Evolutionary conservation across 129 eudicot species (phyloP).

Genomic region (Escallonia rubra): DNA sequence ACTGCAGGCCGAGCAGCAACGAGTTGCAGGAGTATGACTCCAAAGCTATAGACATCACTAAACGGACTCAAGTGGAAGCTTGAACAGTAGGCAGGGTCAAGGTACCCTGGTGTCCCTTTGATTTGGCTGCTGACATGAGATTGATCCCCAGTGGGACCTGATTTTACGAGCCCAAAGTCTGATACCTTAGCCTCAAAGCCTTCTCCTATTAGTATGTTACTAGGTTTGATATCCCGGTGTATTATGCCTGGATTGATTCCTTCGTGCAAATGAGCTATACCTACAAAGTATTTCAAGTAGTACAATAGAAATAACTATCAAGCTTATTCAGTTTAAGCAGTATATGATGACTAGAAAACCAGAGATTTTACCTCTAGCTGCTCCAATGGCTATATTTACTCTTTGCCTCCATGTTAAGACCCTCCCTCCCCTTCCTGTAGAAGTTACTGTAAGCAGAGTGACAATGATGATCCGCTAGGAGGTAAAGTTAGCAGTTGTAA

Average conservation of each 20-base stretch:
- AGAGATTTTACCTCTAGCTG: conserved; percentile 56
- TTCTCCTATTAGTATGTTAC: conserved; percentile 68
- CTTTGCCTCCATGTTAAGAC: conserved; percentile 78
- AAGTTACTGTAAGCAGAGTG: conserved; percentile 2
- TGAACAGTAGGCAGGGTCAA: conserved; percentile 79
- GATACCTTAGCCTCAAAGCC: conserved; percentile 79
- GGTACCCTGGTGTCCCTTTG: conserved; percentile 83
- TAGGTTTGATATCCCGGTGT: conserved; percentile 79
- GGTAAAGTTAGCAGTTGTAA: not conserved
- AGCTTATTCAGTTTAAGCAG: not conserved
- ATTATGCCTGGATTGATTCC: conserved; percentile 63
- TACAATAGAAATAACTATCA: not conserved
- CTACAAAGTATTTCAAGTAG: conserved; percentile 9
- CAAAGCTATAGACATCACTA: conserved; percentile 83
- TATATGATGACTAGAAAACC: not conserved
- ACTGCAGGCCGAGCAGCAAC: conserved; percentile 76
- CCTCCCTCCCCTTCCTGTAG: conserved; percentile 57
- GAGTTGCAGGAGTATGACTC: conserved; percentile 74
- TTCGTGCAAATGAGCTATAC: conserved; percentile 80
- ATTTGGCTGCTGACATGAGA: conserved; percentile 74
- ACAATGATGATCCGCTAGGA: not conserved
- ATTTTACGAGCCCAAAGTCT: conserved; percentile 73
- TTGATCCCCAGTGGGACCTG: conserved; percentile 66
- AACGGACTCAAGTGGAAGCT: conserved; percentile 64
- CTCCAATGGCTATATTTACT: conserved; percentile 72